Conservation (phyloP, 164 flowering plant genomes). For the Tetracentron sinense region DNA sequence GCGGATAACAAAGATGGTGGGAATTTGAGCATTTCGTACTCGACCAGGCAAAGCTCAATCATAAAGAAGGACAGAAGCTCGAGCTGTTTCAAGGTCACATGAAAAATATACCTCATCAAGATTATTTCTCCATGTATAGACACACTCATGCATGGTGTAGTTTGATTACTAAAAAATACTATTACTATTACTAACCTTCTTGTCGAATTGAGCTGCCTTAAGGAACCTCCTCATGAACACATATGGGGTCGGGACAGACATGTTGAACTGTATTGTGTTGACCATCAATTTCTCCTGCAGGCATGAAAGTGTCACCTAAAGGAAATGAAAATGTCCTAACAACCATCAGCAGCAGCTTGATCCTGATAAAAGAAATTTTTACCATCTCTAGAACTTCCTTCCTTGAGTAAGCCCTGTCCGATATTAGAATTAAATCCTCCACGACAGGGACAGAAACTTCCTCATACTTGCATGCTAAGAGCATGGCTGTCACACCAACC, state of each 20-base stretch:
- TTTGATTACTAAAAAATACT: not conserved
- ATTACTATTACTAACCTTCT: constrained; percentile 40
- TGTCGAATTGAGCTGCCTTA: constrained; percentile 75
- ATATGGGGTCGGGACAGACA: constrained; percentile 77
- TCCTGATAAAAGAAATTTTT: not conserved
- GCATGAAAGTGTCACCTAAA: not conserved
- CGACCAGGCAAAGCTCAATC: constrained; percentile 75
- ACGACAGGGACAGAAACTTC: constrained; percentile 85
- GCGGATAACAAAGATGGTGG: constrained; percentile 77
- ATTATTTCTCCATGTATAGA: not conserved
- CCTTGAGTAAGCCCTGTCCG: constrained; percentile 75
- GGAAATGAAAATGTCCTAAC: no score
- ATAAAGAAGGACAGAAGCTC: constrained; percentile 78
- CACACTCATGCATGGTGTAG: not conserved
- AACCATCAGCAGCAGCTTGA: not conserved
- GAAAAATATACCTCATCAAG: not conserved
- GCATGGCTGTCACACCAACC: constrained; percentile 88
- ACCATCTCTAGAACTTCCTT: constrained; percentile 87
- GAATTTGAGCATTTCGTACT: constrained; percentile 73
- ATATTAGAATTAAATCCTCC: constrained; percentile 72
- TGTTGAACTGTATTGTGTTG: constrained; percentile 62
- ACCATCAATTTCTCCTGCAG: constrained; percentile 77
- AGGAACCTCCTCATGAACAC: constrained; percentile 79
- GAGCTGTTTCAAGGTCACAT: constrained; percentile 37
- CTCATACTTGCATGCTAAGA: constrained; percentile 89